Evolutionary conservation across 352 stramenopile genomes (phyloP).

Genomic region (Thraustotheca clavata): DNA sequence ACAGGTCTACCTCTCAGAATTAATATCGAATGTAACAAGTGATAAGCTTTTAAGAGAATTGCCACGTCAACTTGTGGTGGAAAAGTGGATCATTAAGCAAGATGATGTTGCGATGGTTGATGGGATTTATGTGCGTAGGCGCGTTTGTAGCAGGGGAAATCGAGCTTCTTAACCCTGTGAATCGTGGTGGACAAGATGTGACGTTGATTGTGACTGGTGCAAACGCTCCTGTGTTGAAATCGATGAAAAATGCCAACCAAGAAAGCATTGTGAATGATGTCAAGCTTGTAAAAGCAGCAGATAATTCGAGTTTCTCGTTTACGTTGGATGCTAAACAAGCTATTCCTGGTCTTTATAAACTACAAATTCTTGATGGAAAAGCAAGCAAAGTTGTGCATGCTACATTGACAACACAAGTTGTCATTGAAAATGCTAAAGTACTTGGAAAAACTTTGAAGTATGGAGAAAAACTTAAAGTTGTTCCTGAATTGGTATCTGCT

Average conservation of each 20-base stretch:
- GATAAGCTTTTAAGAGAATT: not conserved
- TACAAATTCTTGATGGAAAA: slow-evolving; percentile 8
- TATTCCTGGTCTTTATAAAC: slow-evolving; percentile 8
- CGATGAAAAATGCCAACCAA: slow-evolving; percentile 2
- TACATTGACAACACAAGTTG: slow-evolving; percentile 46
- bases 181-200: not conserved
- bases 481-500: slow-evolving; percentile 39
- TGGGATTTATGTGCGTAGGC: not conserved
- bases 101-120: not conserved
- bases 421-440: slow-evolving; percentile 39
- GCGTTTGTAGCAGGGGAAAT: not conserved
- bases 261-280: slow-evolving; percentile 6
- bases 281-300: not conserved
- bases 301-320: not conserved
- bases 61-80: slow-evolving; percentile 11
- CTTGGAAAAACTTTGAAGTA: slow-evolving; percentile 43
- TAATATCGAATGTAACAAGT: not conserved
- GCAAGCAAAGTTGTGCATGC: slow-evolving; percentile 16
- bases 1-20: too few relatives aligned
- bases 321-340: not conserved
- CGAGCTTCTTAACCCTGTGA: slow-evolving; percentile 14
- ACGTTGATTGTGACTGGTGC: not conserved
- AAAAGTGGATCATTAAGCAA: slow-evolving; percentile 3
- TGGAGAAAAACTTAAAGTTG: slow-evolving; percentile 45
- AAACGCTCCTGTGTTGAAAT: slow-evolving; percentile 1